A percentile compares a stretch with the other conserved stretches of the same genome.
phyloP scores from a whole-genome alignment of 78 protist genomes.

The Monosiga brevicollis region DNA sequence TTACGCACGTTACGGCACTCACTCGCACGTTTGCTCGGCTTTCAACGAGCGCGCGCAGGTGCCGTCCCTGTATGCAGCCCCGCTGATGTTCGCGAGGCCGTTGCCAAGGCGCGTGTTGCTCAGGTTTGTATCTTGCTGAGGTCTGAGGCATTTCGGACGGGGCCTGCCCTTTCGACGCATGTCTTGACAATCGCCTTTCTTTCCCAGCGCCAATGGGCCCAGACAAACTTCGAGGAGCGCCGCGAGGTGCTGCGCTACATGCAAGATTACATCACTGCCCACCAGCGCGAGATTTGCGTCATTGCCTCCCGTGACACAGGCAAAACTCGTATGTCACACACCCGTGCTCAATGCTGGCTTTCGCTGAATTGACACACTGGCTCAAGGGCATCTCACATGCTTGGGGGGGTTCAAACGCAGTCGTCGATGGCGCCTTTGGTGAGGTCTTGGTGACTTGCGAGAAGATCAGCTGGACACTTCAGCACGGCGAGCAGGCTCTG shows the following conservation, averaged over 20 bases:
- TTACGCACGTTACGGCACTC: too few relatives aligned
- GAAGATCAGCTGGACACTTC: conserved; percentile 51
- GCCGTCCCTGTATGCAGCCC: background rate
- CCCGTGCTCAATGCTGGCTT: background rate
- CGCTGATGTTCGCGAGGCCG: background rate
- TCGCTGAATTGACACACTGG: background rate
- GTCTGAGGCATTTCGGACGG: too few relatives aligned
- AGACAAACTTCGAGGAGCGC: conserved; percentile 44
- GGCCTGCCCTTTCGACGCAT: too few relatives aligned
- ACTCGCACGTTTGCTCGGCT: too few relatives aligned
- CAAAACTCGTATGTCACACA: conserved; percentile 47
- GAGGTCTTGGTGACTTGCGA: conserved; percentile 57
- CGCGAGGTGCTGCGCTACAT: conserved; percentile 36
- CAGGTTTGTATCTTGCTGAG: too few relatives aligned
- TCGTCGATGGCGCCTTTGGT: conserved; percentile 58
- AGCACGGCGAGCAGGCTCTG: conserved; percentile 49
- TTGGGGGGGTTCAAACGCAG: too few relatives aligned
- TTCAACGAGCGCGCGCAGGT: too few relatives aligned
- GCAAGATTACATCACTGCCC: conserved; percentile 35
- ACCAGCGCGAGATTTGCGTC: conserved; percentile 47
- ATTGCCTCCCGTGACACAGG: conserved; percentile 57
- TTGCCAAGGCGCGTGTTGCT: background rate
- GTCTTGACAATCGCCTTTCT: too few relatives aligned
- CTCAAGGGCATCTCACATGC: background rate
- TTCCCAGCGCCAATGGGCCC: conserved; percentile 45